Conservation (phyloP, 352 stramenopile genomes). For the Globisporangium splendens region DNA sequence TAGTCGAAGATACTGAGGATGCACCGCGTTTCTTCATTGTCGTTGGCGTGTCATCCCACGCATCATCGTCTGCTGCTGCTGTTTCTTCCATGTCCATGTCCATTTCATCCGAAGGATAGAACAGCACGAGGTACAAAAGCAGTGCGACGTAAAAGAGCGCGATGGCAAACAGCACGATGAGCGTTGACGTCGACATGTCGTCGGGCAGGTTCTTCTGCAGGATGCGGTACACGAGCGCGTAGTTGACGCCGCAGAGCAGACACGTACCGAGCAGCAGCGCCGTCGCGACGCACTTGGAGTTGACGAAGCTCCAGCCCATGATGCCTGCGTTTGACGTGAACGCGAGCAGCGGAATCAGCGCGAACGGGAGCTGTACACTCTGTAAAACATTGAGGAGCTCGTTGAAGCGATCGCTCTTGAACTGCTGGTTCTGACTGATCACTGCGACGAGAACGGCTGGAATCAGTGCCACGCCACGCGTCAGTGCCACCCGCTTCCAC, state of each 20-base stretch:
- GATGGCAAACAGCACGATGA: constrained; percentile 14
- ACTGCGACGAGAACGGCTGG: constrained; percentile 76
- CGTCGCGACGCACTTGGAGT: constrained; percentile 24
- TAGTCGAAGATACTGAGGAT: constrained; percentile 3
- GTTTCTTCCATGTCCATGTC: no score
- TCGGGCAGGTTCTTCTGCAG: constrained; percentile 30
- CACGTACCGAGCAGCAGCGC: constrained; percentile 36
- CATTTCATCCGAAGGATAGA: constrained; percentile 32
- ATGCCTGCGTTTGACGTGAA: constrained; percentile 57
- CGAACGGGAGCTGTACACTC: constrained; percentile 86
- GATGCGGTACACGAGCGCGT: constrained; percentile 54
- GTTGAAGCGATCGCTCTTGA: constrained; percentile 66
- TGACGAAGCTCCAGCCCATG: constrained; percentile 67
- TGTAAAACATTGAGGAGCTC: constrained; percentile 86
- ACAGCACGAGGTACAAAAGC: constrained; percentile 52
- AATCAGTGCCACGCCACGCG: constrained; percentile 79
- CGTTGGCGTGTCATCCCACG: no score
- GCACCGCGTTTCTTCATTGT: background rate
- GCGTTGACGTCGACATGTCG: constrained; percentile 22
- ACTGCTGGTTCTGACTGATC: constrained; percentile 44
- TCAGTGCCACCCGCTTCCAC: constrained; percentile 85
- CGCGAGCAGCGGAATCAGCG: constrained; percentile 73
- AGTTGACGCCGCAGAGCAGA: constrained; percentile 62
- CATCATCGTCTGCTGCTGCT: no score
- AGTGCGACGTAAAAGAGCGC: constrained; percentile 34